These are phyloP conservation scores for Petrea volubilis DNA, from an alignment of 257 asterid genomes.

Conservation along the genomic window DNA sequence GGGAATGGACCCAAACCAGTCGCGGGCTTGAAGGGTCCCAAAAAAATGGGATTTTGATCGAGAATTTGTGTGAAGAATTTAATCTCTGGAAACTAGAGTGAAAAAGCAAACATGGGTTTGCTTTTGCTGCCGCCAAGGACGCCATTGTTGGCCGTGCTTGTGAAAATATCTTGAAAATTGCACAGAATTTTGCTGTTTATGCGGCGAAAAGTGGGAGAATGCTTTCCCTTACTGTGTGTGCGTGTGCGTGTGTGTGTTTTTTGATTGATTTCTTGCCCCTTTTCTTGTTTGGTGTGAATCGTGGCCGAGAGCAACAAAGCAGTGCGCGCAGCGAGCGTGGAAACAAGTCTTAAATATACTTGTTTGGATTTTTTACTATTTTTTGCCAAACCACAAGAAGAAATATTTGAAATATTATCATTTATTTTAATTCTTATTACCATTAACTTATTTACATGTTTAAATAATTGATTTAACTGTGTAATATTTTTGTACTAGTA, in stretches of 20 bases:
- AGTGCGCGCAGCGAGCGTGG: conserved; percentile 8
- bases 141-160: conserved; percentile 32
- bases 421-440: too few relatives aligned
- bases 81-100: conserved; percentile 9
- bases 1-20: conserved; percentile 49
- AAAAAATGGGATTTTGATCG: conserved; percentile 42
- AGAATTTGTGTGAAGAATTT: conserved; percentile 28
- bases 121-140: conserved; percentile 31
- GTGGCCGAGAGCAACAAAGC: conserved; percentile 16
- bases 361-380: not conserved
- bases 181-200: not conserved
- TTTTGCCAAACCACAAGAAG: not conserved
- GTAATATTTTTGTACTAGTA: too few relatives aligned
- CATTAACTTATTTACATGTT: not conserved
- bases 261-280: not conserved
- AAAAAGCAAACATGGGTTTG: conserved; percentile 24
- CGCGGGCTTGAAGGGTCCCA: conserved; percentile 34
- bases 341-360: not conserved
- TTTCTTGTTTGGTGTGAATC: not conserved
- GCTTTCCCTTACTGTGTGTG: not conserved
- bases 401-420: too few relatives aligned
- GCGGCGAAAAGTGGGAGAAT: conserved; percentile 3
- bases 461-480: too few relatives aligned
- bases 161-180: conserved; percentile 7
- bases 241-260: conserved; percentile 9